A percentile compares a stretch with the other conserved stretches of the same genome.
These are phyloP conservation scores for Volvox reticuliferus DNA, from an alignment of 139 green algal species.

Conservation along the genomic window DNA sequence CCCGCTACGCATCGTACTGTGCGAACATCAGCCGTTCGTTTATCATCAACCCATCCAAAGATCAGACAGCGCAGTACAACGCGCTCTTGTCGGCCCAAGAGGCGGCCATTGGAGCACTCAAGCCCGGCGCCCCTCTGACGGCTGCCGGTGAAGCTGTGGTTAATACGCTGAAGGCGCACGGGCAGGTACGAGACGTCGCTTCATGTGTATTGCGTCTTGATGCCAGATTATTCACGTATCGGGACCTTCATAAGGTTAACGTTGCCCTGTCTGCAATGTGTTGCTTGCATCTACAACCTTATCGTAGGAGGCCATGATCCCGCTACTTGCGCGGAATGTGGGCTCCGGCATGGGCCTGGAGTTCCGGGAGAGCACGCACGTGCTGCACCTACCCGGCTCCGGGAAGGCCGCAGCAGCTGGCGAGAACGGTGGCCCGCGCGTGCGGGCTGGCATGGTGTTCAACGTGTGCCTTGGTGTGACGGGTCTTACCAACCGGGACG, in stretches of 20 bases:
- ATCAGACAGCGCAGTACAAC: conserved; percentile 83
- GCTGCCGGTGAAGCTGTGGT: conserved; percentile 83
- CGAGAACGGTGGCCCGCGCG: conserved; percentile 26
- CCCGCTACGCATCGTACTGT: conserved; percentile 93
- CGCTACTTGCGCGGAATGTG: conserved; percentile 86
- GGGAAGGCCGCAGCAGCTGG: conserved; percentile 26
- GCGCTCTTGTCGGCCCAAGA: conserved; percentile 80
- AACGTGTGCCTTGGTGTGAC: conserved; percentile 71
- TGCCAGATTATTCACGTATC: not conserved
- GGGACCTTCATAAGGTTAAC: not conserved
- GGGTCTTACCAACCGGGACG: conserved; percentile 48
- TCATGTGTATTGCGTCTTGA: not conserved
- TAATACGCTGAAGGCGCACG: conserved; percentile 35
- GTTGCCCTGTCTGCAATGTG: not conserved
- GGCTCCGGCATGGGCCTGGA: conserved; percentile 95
- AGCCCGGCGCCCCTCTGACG: conserved; percentile 73
- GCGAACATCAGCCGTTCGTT: conserved; percentile 92
- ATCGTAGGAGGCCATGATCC: conserved; percentile 73
- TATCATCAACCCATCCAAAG: conserved; percentile 90
- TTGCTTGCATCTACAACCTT: not conserved
- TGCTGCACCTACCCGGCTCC: conserved; percentile 40
- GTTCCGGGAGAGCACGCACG: conserved; percentile 69
- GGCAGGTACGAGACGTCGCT: conserved; percentile 39
- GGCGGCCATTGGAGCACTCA: conserved; percentile 84
- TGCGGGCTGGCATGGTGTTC: conserved; percentile 76